A percentile compares a stretch with the other conserved stretches of the same genome.
Evolutionary conservation across 2,329 filamentous ascomycete species (phyloP).

Genomic region (Verticillium dahliae): DNA sequence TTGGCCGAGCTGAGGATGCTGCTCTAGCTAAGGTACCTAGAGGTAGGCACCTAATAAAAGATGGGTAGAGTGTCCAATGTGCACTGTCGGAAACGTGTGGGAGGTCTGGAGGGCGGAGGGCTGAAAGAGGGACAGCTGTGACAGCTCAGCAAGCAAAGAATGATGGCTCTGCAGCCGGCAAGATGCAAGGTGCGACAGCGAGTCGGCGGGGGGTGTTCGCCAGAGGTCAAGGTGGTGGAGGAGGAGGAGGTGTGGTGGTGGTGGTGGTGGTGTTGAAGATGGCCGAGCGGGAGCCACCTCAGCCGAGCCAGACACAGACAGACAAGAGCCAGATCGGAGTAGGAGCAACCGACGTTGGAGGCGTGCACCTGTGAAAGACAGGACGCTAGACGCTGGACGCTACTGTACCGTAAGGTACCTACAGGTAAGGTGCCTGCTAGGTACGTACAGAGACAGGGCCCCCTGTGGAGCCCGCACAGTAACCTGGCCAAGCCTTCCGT

Average conservation of each 20-base stretch:
- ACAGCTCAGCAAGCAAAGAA: neutral
- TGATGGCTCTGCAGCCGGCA: neutral
- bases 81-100: neutral
- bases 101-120: neutral
- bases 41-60: too few relatives aligned
- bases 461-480: neutral
- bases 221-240: neutral
- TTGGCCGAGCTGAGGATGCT: neutral
- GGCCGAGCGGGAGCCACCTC: neutral
- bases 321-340: neutral
- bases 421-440: too few relatives aligned
- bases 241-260: neutral
- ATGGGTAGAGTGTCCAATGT: neutral
- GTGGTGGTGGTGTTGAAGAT: neutral
- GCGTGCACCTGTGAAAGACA: neutral
- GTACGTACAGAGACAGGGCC: neutral
- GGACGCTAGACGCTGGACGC: neutral
- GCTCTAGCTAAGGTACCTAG: too few relatives aligned
- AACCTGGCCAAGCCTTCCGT: neutral
- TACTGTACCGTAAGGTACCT: neutral
- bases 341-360: neutral
- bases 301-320: too few relatives aligned
- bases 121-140: neutral
- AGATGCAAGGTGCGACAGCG: neutral
- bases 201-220: neutral